Evolutionary conservation across 2,329 filamentous ascomycete genomes (phyloP).

Genomic region (Hyphodiscus sp.): DNA sequence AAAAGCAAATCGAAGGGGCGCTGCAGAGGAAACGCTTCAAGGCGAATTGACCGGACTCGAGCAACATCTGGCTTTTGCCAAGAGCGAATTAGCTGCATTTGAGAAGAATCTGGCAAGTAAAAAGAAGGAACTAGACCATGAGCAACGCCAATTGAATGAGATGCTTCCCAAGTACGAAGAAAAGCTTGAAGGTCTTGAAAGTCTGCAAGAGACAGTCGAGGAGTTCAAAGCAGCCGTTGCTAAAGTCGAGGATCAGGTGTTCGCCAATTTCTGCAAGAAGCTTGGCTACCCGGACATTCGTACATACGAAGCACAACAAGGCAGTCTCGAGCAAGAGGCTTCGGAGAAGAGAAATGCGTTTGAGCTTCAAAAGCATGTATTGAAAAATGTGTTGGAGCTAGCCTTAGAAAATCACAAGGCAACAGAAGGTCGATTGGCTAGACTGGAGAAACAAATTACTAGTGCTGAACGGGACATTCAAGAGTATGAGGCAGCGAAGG

Average conservation of each 20-base stretch:
- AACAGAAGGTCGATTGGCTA: conserved; percentile 61
- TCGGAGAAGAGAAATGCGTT: conserved; percentile 83
- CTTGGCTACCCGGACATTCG: conserved; percentile 86
- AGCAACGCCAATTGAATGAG: conserved; percentile 66
- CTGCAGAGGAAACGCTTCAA: conserved; percentile 74
- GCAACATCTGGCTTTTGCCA: conserved; percentile 63
- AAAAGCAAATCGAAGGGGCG: conserved; percentile 66
- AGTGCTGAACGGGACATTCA: conserved; percentile 64
- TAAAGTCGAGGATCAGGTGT: conserved; percentile 82
- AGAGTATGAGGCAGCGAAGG: conserved; percentile 65
- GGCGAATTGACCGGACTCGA: conserved; percentile 76
- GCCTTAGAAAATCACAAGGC: conserved; percentile 46
- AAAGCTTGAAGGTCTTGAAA: conserved; percentile 62
- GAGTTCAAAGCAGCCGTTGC: conserved; percentile 60
- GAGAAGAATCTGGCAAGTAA: conserved; percentile 82
- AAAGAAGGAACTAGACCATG: conserved; percentile 70
- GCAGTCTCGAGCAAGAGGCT: conserved; percentile 84
- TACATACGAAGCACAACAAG: conserved; percentile 89
- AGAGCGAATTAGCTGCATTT: conserved; percentile 70
- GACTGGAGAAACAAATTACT: conserved; percentile 59
- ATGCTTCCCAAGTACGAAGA: conserved; percentile 72
- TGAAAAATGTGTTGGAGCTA: conserved; percentile 57
- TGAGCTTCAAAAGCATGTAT: conserved; percentile 70
- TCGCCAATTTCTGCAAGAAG: conserved; percentile 75
- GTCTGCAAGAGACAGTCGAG: conserved; percentile 48